Base-by-base conservation (phyloP, 495 filamentous ascomycete genomes). In the Neurospora sp. region DNA sequence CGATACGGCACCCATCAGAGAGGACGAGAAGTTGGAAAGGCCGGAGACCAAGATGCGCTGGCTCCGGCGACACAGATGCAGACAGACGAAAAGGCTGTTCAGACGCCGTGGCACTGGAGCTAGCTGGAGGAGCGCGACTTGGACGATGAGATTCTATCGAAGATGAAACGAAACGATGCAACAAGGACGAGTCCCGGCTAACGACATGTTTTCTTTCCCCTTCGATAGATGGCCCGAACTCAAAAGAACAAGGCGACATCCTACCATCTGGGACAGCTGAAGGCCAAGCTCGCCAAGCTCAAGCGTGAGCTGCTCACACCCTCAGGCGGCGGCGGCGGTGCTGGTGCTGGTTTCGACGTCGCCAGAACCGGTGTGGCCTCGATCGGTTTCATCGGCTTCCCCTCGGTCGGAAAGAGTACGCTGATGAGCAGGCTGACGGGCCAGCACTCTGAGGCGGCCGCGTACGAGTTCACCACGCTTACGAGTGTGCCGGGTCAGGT, bases 191-290 rank as follows among this genome's bases (percentile, higher is more conserved):
- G 69, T 53, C 40, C 8, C n/a, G 12, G 37, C 45, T 38, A 16
- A 53, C 39, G 9, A 44, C 12, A 76, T 45, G 53, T 65, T 65
- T 65, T 5, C 18, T 18, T 65, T 9, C 3, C 53, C 31, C 22
- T 16, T 72, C 71, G 65, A 74, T 74, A 93, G 90, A 96, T 96
- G 94, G 93, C 94, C 83, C 89, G 89, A 82, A 98, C 94, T 77
- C 96, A 98, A 81, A 98, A 98, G 85, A 98, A 98, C 83, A 98
- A 99, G 84, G 93, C 93, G 45, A 99, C 96, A 16, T 94, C 94
- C 40, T 99, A 90, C 77, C 88, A 90, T 81, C 78, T 90, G 74
- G 94, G 94, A 79, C 96, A 98, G 86, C 85, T 99, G 78, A 99
- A 99, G 84, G 96, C 96, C 65, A 99, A 99, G 84, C 92, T 99